These are phyloP conservation scores for Monosporascus ibericus DNA, from an alignment of 2,329 filamentous ascomycete genomes.

Conservation along the genomic window DNA sequence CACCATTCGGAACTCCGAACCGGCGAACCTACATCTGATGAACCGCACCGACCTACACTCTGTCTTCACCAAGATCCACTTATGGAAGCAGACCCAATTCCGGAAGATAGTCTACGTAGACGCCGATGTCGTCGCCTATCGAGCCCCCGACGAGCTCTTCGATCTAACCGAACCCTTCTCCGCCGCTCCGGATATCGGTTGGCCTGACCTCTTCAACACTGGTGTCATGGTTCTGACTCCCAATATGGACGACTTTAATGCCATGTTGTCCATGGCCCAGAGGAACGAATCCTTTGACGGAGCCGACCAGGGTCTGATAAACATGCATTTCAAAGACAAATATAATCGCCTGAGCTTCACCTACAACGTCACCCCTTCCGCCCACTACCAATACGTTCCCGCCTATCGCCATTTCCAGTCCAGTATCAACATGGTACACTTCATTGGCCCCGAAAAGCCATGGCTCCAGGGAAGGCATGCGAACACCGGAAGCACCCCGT, in stretches of 20 bases:
- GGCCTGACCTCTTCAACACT: slow-evolving; percentile 98
- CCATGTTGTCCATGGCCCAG: slow-evolving; percentile 75
- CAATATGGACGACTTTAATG: slow-evolving; percentile 81
- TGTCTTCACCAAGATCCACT: slow-evolving; percentile 91
- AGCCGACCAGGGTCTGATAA: slow-evolving; percentile 90
- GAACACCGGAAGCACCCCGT: slow-evolving; percentile 53
- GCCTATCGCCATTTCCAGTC: slow-evolving; percentile 91
- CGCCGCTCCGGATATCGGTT: slow-evolving; percentile 89
- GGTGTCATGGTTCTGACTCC: slow-evolving; percentile 90
- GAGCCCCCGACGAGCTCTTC: slow-evolving; percentile 91
- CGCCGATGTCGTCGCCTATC: slow-evolving; percentile 83
- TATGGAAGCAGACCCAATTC: slow-evolving; percentile 90
- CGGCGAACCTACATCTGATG: slow-evolving; percentile 86
- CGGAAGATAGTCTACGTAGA: slow-evolving; percentile 92
- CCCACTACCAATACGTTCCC: slow-evolving; percentile 94
- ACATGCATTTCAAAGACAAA: slow-evolving; percentile 81
- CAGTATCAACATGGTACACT: slow-evolving; percentile 85
- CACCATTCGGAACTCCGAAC: slow-evolving; percentile 68
- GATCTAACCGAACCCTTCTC: slow-evolving; percentile 53
- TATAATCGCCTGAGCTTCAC: slow-evolving; percentile 89
- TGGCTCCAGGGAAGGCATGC: slow-evolving; percentile 64
- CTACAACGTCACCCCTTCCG: slow-evolving; percentile 96
- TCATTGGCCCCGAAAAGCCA: slow-evolving; percentile 87
- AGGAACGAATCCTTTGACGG: slow-evolving; percentile 92
- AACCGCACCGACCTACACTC: slow-evolving; percentile 83